Percentiles rank a stretch among this genome's conserved stretches.
Conservation (phyloP, 139 green algal species). For the Chlamydomonas asymmetrica region DNA sequence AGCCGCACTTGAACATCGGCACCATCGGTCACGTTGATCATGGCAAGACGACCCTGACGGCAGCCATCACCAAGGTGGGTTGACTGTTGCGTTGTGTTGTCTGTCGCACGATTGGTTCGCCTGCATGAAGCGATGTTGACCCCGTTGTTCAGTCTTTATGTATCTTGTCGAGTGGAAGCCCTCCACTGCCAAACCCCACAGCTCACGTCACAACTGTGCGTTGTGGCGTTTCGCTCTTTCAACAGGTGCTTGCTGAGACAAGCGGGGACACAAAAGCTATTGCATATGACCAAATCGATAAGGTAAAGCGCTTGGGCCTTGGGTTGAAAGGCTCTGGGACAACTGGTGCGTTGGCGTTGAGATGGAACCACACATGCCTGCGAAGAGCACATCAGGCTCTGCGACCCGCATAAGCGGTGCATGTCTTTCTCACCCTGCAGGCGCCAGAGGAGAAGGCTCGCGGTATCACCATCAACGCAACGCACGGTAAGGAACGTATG, state of each 20-base stretch:
- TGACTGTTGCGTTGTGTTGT: background rate
- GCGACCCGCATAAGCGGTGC: background rate
- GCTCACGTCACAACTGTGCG: too few relatives aligned
- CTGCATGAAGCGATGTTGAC: background rate
- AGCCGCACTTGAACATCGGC: constrained; percentile 97
- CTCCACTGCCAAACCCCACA: too few relatives aligned
- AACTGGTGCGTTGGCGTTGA: too few relatives aligned
- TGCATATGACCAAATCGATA: constrained; percentile 98
- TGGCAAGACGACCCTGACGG: constrained; percentile 98
- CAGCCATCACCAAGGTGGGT: constrained; percentile 87
- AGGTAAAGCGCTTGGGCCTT: too few relatives aligned
- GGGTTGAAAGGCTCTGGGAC: too few relatives aligned
- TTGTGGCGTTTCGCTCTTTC: too few relatives aligned
- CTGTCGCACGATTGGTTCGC: background rate
- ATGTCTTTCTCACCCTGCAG: constrained; percentile 30
- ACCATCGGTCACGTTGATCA: constrained; percentile 99
- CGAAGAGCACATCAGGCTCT: too few relatives aligned
- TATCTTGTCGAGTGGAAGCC: too few relatives aligned
- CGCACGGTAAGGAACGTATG: constrained; percentile 82
- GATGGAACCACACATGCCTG: too few relatives aligned
- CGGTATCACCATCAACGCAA: constrained; percentile 98
- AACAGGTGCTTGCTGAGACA: constrained; percentile 86
- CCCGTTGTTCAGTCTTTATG: too few relatives aligned
- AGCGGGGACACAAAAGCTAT: constrained; percentile 76
- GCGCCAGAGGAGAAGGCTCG: constrained; percentile 97